These are phyloP conservation scores for Hericium alpestre DNA, from an alignment of 768 basidiomycete species.

Conservation along the genomic window DNA sequence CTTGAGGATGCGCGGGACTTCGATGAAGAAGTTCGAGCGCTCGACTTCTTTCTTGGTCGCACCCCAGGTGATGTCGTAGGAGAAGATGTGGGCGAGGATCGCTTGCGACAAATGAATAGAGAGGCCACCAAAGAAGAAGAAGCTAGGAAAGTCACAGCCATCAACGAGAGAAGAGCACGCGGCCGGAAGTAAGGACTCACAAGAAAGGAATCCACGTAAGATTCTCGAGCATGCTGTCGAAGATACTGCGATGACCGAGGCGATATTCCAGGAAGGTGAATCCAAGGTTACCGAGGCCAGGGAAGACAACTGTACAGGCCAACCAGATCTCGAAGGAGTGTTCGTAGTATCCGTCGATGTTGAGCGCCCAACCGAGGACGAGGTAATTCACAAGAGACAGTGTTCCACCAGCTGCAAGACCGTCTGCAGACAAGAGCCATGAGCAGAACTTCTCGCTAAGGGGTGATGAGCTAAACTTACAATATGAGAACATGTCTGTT, in stretches of 20 bases:
- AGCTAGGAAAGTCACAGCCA: conserved; percentile 16
- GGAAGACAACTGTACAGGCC: conserved; percentile 61
- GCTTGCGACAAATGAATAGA: conserved; percentile 43
- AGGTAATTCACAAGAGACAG: conserved; percentile 65
- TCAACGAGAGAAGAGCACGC: conserved; percentile 10
- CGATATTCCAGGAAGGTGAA: conserved; percentile 64
- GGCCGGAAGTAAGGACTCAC: conserved; percentile 61
- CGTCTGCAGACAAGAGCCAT: conserved; percentile 24
- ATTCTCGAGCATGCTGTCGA: conserved; percentile 46
- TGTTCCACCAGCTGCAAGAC: conserved; percentile 51
- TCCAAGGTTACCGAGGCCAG: conserved; percentile 56
- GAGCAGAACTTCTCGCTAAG: not conserved
- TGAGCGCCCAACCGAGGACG: conserved; percentile 47
- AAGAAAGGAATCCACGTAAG: conserved; percentile 65
- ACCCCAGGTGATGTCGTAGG: conserved; percentile 49
- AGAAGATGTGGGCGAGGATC: conserved; percentile 44
- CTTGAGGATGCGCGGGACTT: conserved; percentile 74
- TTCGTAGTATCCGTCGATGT: conserved; percentile 62
- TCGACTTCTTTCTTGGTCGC: conserved; percentile 76
- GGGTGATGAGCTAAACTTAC: conserved; percentile 13
- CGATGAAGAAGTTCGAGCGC: conserved; percentile 82
- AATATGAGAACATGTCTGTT: conserved; percentile 37
- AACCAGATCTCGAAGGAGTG: conserved; percentile 68
- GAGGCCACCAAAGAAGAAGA: conserved; percentile 51
- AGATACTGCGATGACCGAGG: conserved; percentile 43